Percentiles rank a stretch among this genome's conserved stretches.
Conservation (phyloP, 2,329 filamentous ascomycete genomes). For the Colletotrichum eleusines region DNA sequence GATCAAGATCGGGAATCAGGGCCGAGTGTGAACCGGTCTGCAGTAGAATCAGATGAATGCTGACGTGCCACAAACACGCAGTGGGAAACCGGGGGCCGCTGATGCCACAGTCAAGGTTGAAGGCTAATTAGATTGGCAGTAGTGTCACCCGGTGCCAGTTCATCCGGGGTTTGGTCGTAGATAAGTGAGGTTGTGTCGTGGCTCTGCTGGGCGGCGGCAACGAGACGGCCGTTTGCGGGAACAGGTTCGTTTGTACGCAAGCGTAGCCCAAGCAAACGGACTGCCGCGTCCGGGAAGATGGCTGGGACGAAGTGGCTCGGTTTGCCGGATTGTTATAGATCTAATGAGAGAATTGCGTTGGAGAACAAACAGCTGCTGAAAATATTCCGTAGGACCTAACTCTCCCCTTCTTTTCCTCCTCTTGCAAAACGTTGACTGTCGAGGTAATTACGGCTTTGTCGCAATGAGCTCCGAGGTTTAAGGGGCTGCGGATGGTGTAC, state of each 20-base stretch:
- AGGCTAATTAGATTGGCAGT: not conserved
- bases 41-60: slow-evolving; percentile 21
- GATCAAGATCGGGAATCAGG: slow-evolving; percentile 20
- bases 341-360: slow-evolving; percentile 4
- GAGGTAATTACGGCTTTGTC: slow-evolving; percentile 14
- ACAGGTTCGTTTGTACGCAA: slow-evolving; percentile 28
- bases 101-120: slow-evolving; percentile 2
- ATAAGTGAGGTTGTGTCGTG: slow-evolving; percentile 32
- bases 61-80: slow-evolving; percentile 8
- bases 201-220: slow-evolving; percentile 8
- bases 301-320: slow-evolving; percentile 24
- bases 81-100: slow-evolving; percentile 6
- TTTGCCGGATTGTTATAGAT: slow-evolving; percentile 19
- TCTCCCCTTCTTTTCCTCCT: slow-evolving; percentile 35
- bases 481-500: slow-evolving; percentile 36
- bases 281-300: slow-evolving; percentile 31
- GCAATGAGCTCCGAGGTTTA: slow-evolving; percentile 32
- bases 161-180: slow-evolving; percentile 18
- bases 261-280: slow-evolving; percentile 30
- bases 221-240: slow-evolving; percentile 29
- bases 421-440: slow-evolving; percentile 7
- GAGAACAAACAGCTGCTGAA: slow-evolving; percentile 8
- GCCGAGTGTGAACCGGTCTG: slow-evolving; percentile 15
- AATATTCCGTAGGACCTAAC: slow-evolving; percentile 6
- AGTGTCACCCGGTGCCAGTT: not conserved